These are phyloP conservation scores for Akanthomyces uredinophilus DNA, from an alignment of 2,329 filamentous ascomycete genomes.

Conservation along the genomic window DNA sequence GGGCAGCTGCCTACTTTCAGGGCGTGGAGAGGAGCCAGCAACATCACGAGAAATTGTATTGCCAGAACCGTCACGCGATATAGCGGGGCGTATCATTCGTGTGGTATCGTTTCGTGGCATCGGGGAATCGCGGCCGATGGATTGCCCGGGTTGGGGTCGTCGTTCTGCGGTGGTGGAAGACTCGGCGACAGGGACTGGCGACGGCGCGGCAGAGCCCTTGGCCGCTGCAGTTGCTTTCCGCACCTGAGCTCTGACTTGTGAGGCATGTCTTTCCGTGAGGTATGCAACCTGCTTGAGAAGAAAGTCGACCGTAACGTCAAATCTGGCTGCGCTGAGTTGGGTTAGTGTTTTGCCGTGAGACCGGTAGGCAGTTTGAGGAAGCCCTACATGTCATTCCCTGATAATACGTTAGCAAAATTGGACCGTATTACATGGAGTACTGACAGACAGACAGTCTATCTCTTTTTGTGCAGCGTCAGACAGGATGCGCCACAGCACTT, in stretches of 20 bases:
- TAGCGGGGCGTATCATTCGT: slow-evolving; percentile 38
- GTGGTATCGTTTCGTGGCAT: slow-evolving; percentile 43
- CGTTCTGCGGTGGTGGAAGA: slow-evolving; percentile 31
- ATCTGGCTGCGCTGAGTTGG: slow-evolving; percentile 59
- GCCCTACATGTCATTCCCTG: slow-evolving; percentile 68
- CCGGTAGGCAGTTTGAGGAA: background rate
- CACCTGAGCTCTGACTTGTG: slow-evolving; percentile 86
- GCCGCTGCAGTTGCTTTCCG: slow-evolving; percentile 62
- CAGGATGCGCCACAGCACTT: slow-evolving; percentile 82
- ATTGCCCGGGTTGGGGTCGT: slow-evolving; percentile 49
- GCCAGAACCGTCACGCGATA: slow-evolving; percentile 44
- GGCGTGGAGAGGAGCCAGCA: slow-evolving; percentile 28
- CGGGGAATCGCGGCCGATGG: slow-evolving; percentile 54
- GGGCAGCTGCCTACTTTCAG: slow-evolving; percentile 20
- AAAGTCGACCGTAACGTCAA: slow-evolving; percentile 82
- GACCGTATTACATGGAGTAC: background rate
- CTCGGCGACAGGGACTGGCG: slow-evolving; percentile 50
- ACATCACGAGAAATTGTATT: slow-evolving; percentile 36
- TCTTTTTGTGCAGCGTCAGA: slow-evolving; percentile 77
- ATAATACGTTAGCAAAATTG: background rate
- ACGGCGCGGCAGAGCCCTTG: slow-evolving; percentile 51
- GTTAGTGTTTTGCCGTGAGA: slow-evolving; percentile 20
- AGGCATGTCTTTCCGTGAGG: slow-evolving; percentile 85
- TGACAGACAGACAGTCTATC: slow-evolving; percentile 69
- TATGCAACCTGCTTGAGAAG: slow-evolving; percentile 90